phyloP scores from a whole-genome alignment of 2,329 filamentous ascomycete genomes.

The Meredithiella fracta region DNA sequence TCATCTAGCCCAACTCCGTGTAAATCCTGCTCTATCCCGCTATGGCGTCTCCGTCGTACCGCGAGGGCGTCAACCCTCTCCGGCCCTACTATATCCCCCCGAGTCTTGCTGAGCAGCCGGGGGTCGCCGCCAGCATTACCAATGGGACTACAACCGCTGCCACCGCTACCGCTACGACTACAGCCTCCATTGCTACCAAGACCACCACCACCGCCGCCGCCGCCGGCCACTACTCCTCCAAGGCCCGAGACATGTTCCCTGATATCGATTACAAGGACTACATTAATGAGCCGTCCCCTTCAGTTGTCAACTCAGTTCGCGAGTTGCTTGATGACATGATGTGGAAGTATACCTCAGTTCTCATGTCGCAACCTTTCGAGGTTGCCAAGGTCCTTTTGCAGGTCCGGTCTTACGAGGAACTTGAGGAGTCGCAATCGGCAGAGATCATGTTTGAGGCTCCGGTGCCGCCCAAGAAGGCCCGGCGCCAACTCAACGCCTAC shows the following conservation, averaged over 20 bases:
- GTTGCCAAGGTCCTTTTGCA: slow-evolving; percentile 90
- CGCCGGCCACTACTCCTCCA: slow-evolving; percentile 31
- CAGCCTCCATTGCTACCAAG: slow-evolving; percentile 17
- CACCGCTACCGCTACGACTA: slow-evolving; percentile 29
- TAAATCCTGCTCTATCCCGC: background rate
- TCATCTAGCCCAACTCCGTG: background rate
- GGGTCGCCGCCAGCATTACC: slow-evolving; percentile 23
- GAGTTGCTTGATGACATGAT: slow-evolving; percentile 68
- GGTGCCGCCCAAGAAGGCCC: slow-evolving; percentile 10
- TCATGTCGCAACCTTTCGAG: slow-evolving; percentile 91
- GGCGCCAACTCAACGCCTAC: background rate
- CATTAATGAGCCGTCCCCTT: slow-evolving; percentile 58
- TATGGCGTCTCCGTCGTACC: slow-evolving; percentile 26
- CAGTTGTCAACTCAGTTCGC: slow-evolving; percentile 50
- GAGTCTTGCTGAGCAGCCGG: slow-evolving; percentile 30
- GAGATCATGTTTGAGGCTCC: slow-evolving; percentile 13
- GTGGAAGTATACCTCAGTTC: slow-evolving; percentile 79
- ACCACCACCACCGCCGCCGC: slow-evolving; percentile 11
- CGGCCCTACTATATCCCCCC: slow-evolving; percentile 54
- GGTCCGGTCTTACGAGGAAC: slow-evolving; percentile 29
- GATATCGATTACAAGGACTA: slow-evolving; percentile 90
- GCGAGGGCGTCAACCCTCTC: slow-evolving; percentile 42
- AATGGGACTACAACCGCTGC: slow-evolving; percentile 22
- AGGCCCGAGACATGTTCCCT: slow-evolving; percentile 70
- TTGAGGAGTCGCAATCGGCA: slow-evolving; percentile 10